Base-by-base conservation (phyloP, 345 rosid genomes). In the Diplotaxis tenuifolia region DNA sequence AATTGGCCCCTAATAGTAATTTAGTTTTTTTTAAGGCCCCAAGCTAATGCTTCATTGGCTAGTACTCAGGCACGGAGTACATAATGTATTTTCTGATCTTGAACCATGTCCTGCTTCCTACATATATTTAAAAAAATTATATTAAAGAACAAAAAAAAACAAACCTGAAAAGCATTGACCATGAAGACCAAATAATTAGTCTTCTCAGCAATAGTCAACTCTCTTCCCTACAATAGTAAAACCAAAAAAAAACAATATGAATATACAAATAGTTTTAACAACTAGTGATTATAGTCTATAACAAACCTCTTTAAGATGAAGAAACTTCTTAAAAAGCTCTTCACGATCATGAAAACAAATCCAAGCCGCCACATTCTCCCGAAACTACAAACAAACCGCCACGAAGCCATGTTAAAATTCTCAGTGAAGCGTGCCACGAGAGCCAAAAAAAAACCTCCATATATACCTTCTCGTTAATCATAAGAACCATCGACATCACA, bases 341-440 rank as follows among this genome's bases (percentile, higher is more conserved):
- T 88, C 91, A 23, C 76, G 65, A 72, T 92, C 96, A 67, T 95
- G 85, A 82, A 95, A 95, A 81, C 98, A 95, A 56, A 83, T 63
- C 99, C 99, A 95, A 83, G 96, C 99, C 16, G 89, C 91, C 70
- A 95, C 96, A 75, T 92, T 92, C 91, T 94, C 97, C 67, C 98
- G 91, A 60, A 95, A 95, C 99, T 95, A 85, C 80, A 84, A 78
- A 65, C n/a, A n/a, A n/a, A n/a, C n/a, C n/a, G 91, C 91, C 98
- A 84, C 80, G 83, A 77, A 67, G 54, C 70, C 16, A 20, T 10
- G 20, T 42, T 22, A 62, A 54, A 9, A 23, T 2, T 16, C 8
- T 31, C 34, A 7, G 22, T 61, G 49, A 22, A 29, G 1, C 3
- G 86, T 15, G 8, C 50, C 5, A 42, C 7, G 15, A 42, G 7